Evolutionary conservation across 2,329 filamentous ascomycete genomes (phyloP), one percentile per base, ranked within the genome.

Genomic region (Colletotrichum siamense): DNA sequence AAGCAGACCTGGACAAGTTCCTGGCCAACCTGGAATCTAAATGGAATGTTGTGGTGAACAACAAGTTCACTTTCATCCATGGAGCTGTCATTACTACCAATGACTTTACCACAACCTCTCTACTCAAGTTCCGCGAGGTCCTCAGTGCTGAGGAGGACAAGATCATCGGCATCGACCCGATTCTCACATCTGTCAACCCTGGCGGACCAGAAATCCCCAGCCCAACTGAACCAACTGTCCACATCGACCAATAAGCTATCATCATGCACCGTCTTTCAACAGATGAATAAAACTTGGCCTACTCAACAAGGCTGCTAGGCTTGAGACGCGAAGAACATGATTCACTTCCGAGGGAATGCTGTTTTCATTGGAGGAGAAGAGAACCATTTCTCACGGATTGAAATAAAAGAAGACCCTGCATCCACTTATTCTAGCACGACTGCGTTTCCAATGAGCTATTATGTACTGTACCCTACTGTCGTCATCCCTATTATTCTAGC

Each of bases 11-110:
- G 5, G 69, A 71, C 36, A n/a, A 22, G 1, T 76, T 76, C 39
- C 9, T 71, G 7, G 59, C 18, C 7, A 74, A 65, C 26, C 64
- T 78, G 36, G 24, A 24, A 24, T 26, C 63, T 18, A 39, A 55
- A 18, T 49, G 66, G 34, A 12, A 30, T 15, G 24, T 69, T 26
- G 18, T 28, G 15, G 66, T 76, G 7, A 24, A n/a, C 69, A 52
- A 24, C 18, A 71, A 26, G 15, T 26, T n/a, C 12, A n/a, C 5
- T n/a, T 26, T 2, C 16, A 44, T 69, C 22, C 26, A 69, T 57
- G 75, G 77, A 18, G 62, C 69, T 36, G 69, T 71, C 32, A 67
- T 79, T 34, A 26, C 61, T 34, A 75, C 74, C 36, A 36, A 68
- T 15, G 22, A 15, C 5, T 70, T 71, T 18, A 73, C 65, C 34